Percentiles rank a stretch among this genome's conserved stretches.
Evolutionary conservation across 1,284 basidiomycete genomes (phyloP).

Genomic region (Ustilago nuda): DNA sequence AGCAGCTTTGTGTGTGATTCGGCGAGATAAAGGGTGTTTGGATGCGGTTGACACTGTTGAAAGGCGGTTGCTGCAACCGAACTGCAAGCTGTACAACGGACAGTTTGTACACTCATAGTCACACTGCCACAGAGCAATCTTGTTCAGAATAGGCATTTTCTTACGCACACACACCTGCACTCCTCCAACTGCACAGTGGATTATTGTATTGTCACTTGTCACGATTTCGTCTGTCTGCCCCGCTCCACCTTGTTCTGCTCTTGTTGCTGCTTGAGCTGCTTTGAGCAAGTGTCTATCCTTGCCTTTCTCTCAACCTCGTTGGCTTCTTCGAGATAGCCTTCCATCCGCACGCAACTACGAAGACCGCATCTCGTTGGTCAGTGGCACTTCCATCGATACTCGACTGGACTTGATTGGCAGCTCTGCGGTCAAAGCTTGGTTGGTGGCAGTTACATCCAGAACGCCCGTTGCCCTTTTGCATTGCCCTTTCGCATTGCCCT

Average conservation of each 20-base stretch:
- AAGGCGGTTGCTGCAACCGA: background rate
- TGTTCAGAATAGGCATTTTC: background rate
- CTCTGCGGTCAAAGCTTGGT: background rate
- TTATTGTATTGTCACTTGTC: background rate
- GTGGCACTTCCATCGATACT: background rate
- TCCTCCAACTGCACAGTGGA: background rate
- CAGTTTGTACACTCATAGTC: background rate
- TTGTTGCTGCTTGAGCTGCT: background rate
- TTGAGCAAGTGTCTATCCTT: background rate
- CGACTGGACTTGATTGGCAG: background rate
- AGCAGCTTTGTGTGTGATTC: background rate
- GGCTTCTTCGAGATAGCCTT: constrained; percentile 1
- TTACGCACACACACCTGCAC: background rate
- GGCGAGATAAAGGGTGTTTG: background rate
- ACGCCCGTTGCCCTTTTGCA: background rate
- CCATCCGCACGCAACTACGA: background rate
- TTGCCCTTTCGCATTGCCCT: background rate
- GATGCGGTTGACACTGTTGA: background rate
- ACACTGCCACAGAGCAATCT: background rate
- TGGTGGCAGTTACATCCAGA: background rate
- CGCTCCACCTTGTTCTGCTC: background rate
- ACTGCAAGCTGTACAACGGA: constrained; percentile 3
- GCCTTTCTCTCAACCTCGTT: background rate
- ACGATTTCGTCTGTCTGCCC: background rate
- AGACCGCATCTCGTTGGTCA: background rate